Evolutionary conservation across 805 yeast genomes (phyloP).

Genomic region (Lipomyces orientalis): DNA sequence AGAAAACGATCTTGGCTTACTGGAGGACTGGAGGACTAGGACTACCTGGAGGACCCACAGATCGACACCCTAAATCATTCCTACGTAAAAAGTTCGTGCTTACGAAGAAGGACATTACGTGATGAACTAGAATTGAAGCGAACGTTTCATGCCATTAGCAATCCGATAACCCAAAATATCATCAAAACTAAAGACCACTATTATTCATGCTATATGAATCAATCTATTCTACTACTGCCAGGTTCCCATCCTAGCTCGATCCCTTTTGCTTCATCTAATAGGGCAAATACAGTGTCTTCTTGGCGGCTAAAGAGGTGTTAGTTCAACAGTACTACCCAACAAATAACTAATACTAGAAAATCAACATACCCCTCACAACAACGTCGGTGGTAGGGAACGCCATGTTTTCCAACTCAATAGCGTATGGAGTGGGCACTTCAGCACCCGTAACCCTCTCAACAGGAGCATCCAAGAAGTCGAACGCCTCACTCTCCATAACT

Average conservation of each 20-base stretch:
- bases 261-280: conserved; percentile 20
- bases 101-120: too few species aligned
- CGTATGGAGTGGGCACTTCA: conserved; percentile 99
- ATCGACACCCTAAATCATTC: too few species aligned
- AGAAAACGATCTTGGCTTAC: too few species aligned
- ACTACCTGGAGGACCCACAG: too few species aligned
- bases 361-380: conserved; percentile 66
- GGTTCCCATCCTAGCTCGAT: conserved; percentile 3
- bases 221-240: not conserved
- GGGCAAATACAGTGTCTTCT: conserved; percentile 49
- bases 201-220: not conserved
- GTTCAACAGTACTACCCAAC: not conserved
- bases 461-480: conserved; percentile 98
- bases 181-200: not conserved
- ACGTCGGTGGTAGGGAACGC: conserved; percentile 98
- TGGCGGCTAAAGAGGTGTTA: conserved; percentile 41
- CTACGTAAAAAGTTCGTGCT: too few species aligned
- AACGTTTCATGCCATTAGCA: not conserved
- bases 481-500: conserved; percentile 97
- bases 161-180: not conserved
- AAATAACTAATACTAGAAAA: conserved; percentile 40
- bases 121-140: too few species aligned
- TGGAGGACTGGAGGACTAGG: too few species aligned
- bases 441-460: conserved; percentile 99
- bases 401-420: conserved; percentile 92